Conservation (phyloP, 441 rosid species). For the Corymbia calophylla region DNA sequence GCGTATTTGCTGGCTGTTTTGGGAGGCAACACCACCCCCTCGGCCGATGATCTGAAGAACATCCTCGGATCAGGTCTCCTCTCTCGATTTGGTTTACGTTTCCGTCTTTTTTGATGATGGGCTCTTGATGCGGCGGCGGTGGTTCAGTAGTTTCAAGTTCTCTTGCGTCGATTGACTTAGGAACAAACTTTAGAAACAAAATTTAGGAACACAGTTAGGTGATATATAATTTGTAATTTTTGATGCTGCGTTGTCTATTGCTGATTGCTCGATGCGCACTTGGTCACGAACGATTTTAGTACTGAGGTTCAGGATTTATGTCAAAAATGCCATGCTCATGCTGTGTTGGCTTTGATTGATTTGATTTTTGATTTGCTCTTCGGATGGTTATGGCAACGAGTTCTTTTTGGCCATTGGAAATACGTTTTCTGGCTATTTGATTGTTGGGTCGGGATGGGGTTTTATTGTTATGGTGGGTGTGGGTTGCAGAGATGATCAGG, state of each 20-base stretch:
- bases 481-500: neutral
- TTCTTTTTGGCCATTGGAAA: neutral
- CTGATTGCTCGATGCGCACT: neutral
- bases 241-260: neutral
- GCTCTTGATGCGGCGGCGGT: accelerated
- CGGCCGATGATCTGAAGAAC: neutral
- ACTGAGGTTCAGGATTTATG: neutral
- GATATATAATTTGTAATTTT: neutral
- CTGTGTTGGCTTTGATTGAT: neutral
- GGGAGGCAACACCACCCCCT: conserved; percentile 11
- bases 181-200: accelerated
- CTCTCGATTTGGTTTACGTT: neutral
- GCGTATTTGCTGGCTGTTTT: conserved; percentile 13
- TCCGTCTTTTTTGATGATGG: neutral
- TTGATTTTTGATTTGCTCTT: neutral
- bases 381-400: neutral
- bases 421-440: neutral
- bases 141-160: neutral
- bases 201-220: neutral
- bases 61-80: conserved; percentile 5
- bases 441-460: neutral
- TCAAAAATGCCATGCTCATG: neutral
- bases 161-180: neutral
- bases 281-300: neutral
- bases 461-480: neutral